phyloP scores from a whole-genome alignment of 2,329 filamentous ascomycete species.

The Tolypocladium guangdongense region DNA sequence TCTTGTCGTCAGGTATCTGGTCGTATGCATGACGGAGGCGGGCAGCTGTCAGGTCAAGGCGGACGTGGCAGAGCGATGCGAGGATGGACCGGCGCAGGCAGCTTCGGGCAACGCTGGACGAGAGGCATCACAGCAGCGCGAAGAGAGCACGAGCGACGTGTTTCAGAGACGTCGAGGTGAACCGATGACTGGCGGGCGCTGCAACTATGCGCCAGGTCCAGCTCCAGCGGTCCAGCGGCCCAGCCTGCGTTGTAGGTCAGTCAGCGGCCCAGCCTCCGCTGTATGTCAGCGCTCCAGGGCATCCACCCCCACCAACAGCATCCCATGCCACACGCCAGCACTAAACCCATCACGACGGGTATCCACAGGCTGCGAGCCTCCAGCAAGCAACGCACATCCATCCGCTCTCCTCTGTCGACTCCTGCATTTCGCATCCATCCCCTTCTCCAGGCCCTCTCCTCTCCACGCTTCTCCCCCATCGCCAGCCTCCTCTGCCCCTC shows the following conservation, averaged over 20 bases:
- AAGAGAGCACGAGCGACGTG: no score
- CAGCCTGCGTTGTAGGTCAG: no score
- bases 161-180: not conserved
- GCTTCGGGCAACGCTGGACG: not conserved
- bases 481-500: constrained; percentile 4
- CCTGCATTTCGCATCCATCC: constrained; percentile 8
- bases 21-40: no score
- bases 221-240: not conserved
- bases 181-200: not conserved
- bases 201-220: not conserved
- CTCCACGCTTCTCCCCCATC: constrained; percentile 15
- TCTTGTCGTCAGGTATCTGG: no score
- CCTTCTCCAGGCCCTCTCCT: constrained; percentile 11
- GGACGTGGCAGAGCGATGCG: not conserved
- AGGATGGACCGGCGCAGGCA: not conserved
- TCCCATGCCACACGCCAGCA: not conserved
- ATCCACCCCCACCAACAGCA: not conserved
- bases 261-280: not conserved
- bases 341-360: not conserved
- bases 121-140: not conserved
- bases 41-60: not conserved
- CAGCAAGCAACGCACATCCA: not conserved
- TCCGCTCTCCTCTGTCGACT: not conserved
- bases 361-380: not conserved
- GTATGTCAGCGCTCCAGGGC: not conserved